A percentile compares a stretch with the other conserved stretches of the same genome.
Evolutionary conservation across 768 basidiomycete genomes (phyloP).

Genomic region (Boletus rufocinnamomeus): DNA sequence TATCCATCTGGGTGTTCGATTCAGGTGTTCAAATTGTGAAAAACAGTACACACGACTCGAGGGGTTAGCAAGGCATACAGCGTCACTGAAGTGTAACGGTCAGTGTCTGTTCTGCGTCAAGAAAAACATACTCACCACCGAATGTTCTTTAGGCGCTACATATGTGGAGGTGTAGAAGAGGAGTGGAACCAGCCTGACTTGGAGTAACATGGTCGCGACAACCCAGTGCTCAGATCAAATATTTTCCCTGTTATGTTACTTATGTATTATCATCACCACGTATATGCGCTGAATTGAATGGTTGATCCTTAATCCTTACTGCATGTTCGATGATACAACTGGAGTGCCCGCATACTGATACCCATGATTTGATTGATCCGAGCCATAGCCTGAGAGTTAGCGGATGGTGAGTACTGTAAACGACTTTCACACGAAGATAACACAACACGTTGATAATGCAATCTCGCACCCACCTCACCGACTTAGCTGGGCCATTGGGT

Average conservation of each 20-base stretch:
- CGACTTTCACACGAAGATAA: too few species aligned
- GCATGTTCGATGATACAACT: background rate
- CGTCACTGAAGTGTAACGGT: conserved; percentile 3
- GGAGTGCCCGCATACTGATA: too few species aligned
- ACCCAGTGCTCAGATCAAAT: background rate
- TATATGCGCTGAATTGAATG: background rate
- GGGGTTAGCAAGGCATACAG: conserved; percentile 4
- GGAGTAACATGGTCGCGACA: too few species aligned
- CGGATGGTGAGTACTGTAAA: too few species aligned
- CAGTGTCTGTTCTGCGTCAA: background rate
- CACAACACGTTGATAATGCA: too few species aligned
- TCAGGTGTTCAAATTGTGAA: conserved; percentile 4
- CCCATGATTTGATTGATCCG: background rate
- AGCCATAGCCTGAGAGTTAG: too few species aligned
- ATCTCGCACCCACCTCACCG: too few species aligned
- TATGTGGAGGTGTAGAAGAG: background rate
- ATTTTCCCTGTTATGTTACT: too few species aligned
- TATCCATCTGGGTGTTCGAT: conserved; percentile 6
- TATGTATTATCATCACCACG: background rate
- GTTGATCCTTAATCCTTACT: too few species aligned
- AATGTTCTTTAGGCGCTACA: background rate
- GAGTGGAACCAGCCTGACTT: too few species aligned
- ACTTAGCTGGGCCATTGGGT: too few species aligned
- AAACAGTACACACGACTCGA: conserved; percentile 8
- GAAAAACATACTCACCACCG: background rate